Evolutionary conservation across 805 yeast genomes (phyloP).

Genomic region (Candida morakotiae): DNA sequence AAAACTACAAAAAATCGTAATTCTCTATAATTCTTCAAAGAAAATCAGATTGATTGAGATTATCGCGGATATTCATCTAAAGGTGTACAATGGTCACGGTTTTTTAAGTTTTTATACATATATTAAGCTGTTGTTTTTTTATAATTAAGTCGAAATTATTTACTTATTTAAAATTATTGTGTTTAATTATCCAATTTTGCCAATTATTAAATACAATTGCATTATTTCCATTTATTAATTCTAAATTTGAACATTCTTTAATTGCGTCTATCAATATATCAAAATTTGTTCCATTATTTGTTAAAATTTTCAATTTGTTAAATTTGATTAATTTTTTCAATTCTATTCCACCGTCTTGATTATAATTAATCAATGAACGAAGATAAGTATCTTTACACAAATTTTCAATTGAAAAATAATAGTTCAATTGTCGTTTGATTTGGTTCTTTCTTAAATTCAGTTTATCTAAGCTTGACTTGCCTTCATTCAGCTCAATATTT

Average conservation of each 20-base stretch:
- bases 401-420: conserved; percentile 21
- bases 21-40: too few species aligned
- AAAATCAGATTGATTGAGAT: too few species aligned
- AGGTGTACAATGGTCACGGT: too few species aligned
- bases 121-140: too few species aligned
- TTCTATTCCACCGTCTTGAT: conserved; percentile 13
- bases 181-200: conserved; percentile 15
- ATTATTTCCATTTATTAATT: conserved; percentile 11
- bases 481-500: too few species aligned
- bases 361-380: conserved; percentile 13
- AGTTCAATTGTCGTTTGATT: conserved; percentile 14
- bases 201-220: conserved; percentile 14
- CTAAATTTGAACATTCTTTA: conserved; percentile 9
- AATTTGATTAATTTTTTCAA: conserved; percentile 14
- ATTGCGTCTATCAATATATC: conserved; percentile 11
- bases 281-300: conserved; percentile 12
- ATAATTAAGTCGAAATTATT: too few species aligned
- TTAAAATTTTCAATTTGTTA: conserved; percentile 13
- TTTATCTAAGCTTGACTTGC: too few species aligned
- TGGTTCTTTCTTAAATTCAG: conserved; percentile 1
- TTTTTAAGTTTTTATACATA: too few species aligned
- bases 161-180: too few species aligned
- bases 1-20: too few species aligned
- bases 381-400: conserved; percentile 18
- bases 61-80: too few species aligned